Base-by-base conservation (phyloP, 208 protist genomes). In the Trichomonas tenax region DNA sequence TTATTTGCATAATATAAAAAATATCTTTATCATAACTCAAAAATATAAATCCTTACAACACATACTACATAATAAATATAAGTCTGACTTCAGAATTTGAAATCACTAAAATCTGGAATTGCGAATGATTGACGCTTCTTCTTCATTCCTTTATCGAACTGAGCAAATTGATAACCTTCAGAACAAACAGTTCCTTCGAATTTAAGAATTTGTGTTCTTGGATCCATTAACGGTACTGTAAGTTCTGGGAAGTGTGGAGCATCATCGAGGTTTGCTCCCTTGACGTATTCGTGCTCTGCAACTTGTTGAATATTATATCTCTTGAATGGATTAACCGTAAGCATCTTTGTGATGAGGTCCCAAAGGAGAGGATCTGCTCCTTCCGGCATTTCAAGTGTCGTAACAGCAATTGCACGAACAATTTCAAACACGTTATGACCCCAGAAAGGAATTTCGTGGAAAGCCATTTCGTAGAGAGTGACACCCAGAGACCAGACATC, bases 351-450 rank as follows among this genome's bases (percentile, higher is more conserved):
- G 38, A 48, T 51, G 15, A 48, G 26, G 31, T 93, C 44, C 40
- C 44, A 93, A 14, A 93, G 6, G 31, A 93, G 0, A 58, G 86
- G 86, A 36, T 93, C 44, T 15, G n/a, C 17, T 0, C 86, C 86
- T 38, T 93, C 86, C 38, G 86, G 86, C 40, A 51, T 48, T 93
- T 48, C n/a, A 8, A 93, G 86, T 38, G 41, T n/a, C 21, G 86
- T 44, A 34, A 23, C 15, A 8, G 44, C 45, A 51, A 93, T 93
- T 8, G 40, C 17, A 38, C 44, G 40, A 38, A 93, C 44, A 40
- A 93, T 93, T 51, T 93, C 86, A 15, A 93, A 93, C 23, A 93
- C 86, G 15, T 93, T 93, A 51, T 51, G 11, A 38, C 86, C 86
- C 17, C 26, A 48, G 31, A 51, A 93, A 26, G 86, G 86, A 93